Conservation (phyloP, 2,329 filamentous ascomycete species). For the Aspergillus ruber region DNA sequence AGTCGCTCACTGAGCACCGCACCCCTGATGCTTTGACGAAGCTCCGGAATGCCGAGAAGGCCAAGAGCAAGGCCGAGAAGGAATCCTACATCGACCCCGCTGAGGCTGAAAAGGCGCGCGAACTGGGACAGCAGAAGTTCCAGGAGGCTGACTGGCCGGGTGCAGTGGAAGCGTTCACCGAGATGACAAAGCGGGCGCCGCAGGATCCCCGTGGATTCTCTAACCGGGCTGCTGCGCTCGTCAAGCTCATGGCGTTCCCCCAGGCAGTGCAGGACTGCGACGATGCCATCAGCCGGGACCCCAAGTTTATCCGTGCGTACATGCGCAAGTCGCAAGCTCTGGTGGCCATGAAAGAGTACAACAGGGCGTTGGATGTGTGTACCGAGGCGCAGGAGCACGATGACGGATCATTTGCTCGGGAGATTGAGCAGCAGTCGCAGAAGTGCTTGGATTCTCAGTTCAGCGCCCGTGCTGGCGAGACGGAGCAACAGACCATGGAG, state of each 20-base stretch:
- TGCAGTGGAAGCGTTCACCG: slow-evolving; percentile 85
- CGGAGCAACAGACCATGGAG: slow-evolving; percentile 90
- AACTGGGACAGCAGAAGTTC: slow-evolving; percentile 93
- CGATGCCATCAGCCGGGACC: slow-evolving; percentile 80
- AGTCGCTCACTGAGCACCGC: slow-evolving; percentile 91
- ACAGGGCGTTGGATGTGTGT: slow-evolving; percentile 85
- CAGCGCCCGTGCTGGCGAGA: slow-evolving; percentile 83
- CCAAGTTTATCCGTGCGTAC: slow-evolving; percentile 90
- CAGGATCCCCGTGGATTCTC: slow-evolving; percentile 91
- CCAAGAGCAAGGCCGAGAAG: slow-evolving; percentile 68
- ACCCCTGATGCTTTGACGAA: slow-evolving; percentile 91
- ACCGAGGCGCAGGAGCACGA: slow-evolving; percentile 74
- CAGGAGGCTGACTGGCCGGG: slow-evolving; percentile 94
- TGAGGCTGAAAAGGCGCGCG: slow-evolving; percentile 91
- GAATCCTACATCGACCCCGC: slow-evolving; percentile 79
- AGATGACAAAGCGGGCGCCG: slow-evolving; percentile 95
- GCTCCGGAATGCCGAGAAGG: slow-evolving; percentile 82
- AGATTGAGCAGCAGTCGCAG: slow-evolving; percentile 90
- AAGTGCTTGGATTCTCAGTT: slow-evolving; percentile 91
- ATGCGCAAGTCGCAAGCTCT: slow-evolving; percentile 93
- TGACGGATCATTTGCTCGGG: slow-evolving; percentile 71
- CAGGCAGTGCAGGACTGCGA: slow-evolving; percentile 90
- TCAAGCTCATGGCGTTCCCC: slow-evolving; percentile 95
- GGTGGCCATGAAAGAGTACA: slow-evolving; percentile 98
- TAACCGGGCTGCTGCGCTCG: slow-evolving; percentile 92